These are phyloP conservation scores for Tylopilus sp. DNA, from an alignment of 768 basidiomycete genomes.

Conservation along the genomic window DNA sequence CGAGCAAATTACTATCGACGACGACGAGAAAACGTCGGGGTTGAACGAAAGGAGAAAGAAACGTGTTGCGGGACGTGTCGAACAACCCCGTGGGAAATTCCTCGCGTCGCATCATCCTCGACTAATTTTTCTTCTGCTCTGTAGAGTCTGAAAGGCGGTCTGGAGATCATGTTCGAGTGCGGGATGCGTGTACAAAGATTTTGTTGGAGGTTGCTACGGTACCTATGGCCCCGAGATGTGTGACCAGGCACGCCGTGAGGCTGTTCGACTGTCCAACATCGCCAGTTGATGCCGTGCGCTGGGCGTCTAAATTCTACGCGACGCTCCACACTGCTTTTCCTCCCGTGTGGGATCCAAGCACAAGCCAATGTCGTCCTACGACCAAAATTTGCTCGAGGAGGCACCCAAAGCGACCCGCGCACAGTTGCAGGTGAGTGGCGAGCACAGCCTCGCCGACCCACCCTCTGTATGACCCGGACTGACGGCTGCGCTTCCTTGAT, in stretches of 20 bases:
- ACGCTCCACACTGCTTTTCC: neutral
- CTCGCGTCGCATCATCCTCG: neutral
- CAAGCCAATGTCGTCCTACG: slow-evolving; percentile 34
- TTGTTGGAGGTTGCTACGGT: neutral
- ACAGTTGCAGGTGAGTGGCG: slow-evolving; percentile 40
- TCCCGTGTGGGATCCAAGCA: neutral
- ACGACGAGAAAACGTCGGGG: neutral
- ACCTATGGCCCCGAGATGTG: neutral
- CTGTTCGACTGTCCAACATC: slow-evolving; percentile 17
- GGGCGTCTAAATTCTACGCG: slow-evolving; percentile 20
- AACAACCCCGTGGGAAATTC: slow-evolving; percentile 16
- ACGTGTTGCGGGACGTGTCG: neutral
- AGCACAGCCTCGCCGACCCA: slow-evolving; percentile 10
- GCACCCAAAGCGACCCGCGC: slow-evolving; percentile 42
- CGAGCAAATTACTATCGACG: neutral
- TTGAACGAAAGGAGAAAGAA: slow-evolving; percentile 1
- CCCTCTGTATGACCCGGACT: neutral
- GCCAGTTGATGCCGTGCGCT: neutral
- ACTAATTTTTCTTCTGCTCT: neutral
- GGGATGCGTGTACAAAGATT: neutral
- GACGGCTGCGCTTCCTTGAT: neutral
- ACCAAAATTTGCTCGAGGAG: slow-evolving; percentile 37
- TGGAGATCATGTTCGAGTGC: neutral
- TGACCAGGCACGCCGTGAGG: slow-evolving; percentile 23
- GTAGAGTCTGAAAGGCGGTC: neutral